Evolutionary conservation across 805 yeast genomes (phyloP), one percentile per base, ranked within the genome.

Genomic region (Starmera quercuum): DNA sequence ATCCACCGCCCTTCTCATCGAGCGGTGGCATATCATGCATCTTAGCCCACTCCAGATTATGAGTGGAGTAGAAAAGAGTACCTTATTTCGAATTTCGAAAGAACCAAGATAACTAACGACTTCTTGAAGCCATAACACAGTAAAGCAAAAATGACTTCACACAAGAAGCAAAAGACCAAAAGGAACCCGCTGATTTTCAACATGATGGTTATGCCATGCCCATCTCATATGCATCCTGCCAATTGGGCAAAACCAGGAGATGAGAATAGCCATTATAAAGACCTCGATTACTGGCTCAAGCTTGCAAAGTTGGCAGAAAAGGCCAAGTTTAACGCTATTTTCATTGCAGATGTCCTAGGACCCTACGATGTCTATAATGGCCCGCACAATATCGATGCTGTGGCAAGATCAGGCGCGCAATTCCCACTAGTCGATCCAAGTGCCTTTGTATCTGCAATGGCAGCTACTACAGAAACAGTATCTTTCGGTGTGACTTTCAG

Each of bases 161-260:
- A 23, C 26, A 23, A 14, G n/a, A 14, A 28, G 9, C 12, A 12
- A 11, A 5, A 7, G 4, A 19, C 32, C 27, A 15, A 4, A 32
- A 26, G 19, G 19, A 50, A 46, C 30, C 51, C 51, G 7, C 31
- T 56, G 21, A 54, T 60, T 23, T 34, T 60, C 38, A 60, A 60
- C 45, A 63, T 64, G 19, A 60, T 59, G 33, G 56, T 53, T 29
- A 57, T 59, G 62, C 56, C 37, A 23, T 32, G 34, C 13, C 36
- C 42, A 7, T 36, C 37, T n/a, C 33, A 35, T 24, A 51, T 45
- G 37, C 40, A 42, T 36, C 57, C 55, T 23, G 52, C 55, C 6
- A 40, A 53, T 12, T 63, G 66, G 68, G 57, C 55, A 22, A 60
- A 59, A 29, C 67, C 66, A 2, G 46, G 49, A 6, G 65, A 61